phyloP scores from a whole-genome alignment of 1,284 basidiomycete species.

The Wolfiporia cocos region DNA sequence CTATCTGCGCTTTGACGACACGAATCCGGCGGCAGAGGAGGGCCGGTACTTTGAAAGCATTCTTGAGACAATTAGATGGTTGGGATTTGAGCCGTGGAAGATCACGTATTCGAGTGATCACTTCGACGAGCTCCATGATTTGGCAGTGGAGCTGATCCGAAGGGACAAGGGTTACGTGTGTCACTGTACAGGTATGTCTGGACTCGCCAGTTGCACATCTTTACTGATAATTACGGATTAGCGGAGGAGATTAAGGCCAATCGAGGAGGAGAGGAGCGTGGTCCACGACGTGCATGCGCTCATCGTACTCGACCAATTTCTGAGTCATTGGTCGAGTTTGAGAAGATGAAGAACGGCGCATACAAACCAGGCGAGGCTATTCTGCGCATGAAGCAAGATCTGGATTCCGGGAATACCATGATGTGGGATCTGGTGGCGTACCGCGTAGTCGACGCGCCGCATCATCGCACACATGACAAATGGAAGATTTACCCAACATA shows the following conservation, averaged over 20 bases:
- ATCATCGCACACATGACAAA: constrained; percentile 90
- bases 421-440: constrained; percentile 99
- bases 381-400: constrained; percentile 96
- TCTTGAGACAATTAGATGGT: constrained; percentile 92
- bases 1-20: constrained; percentile 96
- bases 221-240: constrained; percentile 21
- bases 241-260: constrained; percentile 91
- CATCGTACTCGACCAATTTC: constrained; percentile 82
- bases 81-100: constrained; percentile 98
- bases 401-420: constrained; percentile 91
- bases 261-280: constrained; percentile 78
- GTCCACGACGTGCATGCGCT: constrained; percentile 80
- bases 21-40: constrained; percentile 98
- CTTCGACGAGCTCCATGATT: constrained; percentile 83
- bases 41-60: constrained; percentile 95
- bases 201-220: neutral
- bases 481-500: constrained; percentile 98
- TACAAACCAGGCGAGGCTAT: constrained; percentile 90
- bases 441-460: constrained; percentile 85
- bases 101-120: constrained; percentile 99
- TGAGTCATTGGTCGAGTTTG: constrained; percentile 87
- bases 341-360: constrained; percentile 88
- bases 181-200: constrained; percentile 77
- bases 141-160: constrained; percentile 90
- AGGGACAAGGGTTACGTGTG: constrained; percentile 94